Evolutionary conservation across 1,284 basidiomycete genomes (phyloP).

Genomic region (Leccinum fuscescens): DNA sequence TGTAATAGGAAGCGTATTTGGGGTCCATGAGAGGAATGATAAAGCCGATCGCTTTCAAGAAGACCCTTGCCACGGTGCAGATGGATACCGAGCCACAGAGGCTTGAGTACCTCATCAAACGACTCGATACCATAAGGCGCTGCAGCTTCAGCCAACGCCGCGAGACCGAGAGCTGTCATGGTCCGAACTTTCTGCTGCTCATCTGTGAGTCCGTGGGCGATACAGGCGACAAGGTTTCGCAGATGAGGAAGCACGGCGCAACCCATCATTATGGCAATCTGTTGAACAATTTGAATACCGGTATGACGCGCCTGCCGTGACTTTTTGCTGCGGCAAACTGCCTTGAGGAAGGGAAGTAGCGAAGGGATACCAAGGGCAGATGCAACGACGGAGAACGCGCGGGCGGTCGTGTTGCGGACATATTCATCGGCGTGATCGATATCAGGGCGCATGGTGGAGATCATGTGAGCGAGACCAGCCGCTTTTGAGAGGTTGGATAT

Average conservation of each 20-base stretch:
- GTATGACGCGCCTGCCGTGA: constrained; percentile 99
- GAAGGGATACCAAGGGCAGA: constrained; percentile 98
- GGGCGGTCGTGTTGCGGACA: constrained; percentile 97
- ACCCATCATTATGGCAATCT: constrained; percentile 99
- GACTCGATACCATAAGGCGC: constrained; percentile 99
- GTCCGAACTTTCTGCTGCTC: constrained; percentile 99
- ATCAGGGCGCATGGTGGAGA: constrained; percentile 99
- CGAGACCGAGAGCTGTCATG: constrained; percentile 97
- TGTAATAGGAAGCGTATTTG: constrained; percentile 97
- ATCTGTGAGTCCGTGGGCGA: constrained; percentile 93
- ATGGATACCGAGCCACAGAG: constrained; percentile 96
- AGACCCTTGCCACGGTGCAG: constrained; percentile 97
- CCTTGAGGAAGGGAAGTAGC: constrained; percentile 95
- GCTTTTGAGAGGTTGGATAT: constrained; percentile 99
- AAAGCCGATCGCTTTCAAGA: constrained; percentile 98
- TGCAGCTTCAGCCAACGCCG: constrained; percentile 94
- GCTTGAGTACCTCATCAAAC: constrained; percentile 97
- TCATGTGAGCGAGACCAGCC: constrained; percentile 99
- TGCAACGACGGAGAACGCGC: constrained; percentile 98
- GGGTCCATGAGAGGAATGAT: constrained; percentile 99
- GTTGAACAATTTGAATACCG: constrained; percentile 98
- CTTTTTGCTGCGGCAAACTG: constrained; percentile 98
- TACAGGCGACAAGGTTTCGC: constrained; percentile 94
- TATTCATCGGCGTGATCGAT: constrained; percentile 99
- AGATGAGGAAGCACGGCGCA: constrained; percentile 98